Base-by-base conservation (phyloP, 129 eudicot species). In the Mikania micrantha region DNA sequence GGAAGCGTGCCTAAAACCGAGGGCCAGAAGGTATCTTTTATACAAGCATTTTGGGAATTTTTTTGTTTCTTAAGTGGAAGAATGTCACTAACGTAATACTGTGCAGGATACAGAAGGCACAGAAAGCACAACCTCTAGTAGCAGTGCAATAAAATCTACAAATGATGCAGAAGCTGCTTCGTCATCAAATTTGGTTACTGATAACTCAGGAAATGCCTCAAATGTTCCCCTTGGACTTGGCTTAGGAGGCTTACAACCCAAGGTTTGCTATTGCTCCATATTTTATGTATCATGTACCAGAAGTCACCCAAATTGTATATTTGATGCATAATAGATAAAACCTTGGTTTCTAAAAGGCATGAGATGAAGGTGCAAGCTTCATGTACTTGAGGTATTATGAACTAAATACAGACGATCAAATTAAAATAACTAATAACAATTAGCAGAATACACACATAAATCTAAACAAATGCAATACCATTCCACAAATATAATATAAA, bases 171-270 rank as follows among this genome's bases (percentile, higher is more conserved):
- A 76, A 48, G 75, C 71, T 20, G 66, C 81, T 53, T 47, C 83
- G 56, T 48, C 73, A 29, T 76, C 81, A 7, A 76, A 63, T 59
- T 78, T 78, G 9, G 79, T 22, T 16, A 48, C 20, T 50, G 74
- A 60, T 74, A 66, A 40, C 47, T 66, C 77, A 5, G 78, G 53
- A 71, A 85, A 72, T 49, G 77, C 85, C 38, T 53, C 82, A 67
- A 34, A 69, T 8, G 80, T 82, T 68, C 99, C 99, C 58, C 88
- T 90, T 81, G 99, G 99, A 68, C 50, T 94, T 59, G 99, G 99
- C 21, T 70, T 85, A 59, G 95, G 93, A 60, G 99, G 93, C 29
- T 82, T 94, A 77, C 99, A 87, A 64, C 87, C 97, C 35, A 94
- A 85, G 97, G 99, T 90, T 62, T 21, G 79, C 20, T 69, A 12